Base-by-base conservation (phyloP, 805 yeast genomes). In the Cyberlindnera misumaiensis region DNA sequence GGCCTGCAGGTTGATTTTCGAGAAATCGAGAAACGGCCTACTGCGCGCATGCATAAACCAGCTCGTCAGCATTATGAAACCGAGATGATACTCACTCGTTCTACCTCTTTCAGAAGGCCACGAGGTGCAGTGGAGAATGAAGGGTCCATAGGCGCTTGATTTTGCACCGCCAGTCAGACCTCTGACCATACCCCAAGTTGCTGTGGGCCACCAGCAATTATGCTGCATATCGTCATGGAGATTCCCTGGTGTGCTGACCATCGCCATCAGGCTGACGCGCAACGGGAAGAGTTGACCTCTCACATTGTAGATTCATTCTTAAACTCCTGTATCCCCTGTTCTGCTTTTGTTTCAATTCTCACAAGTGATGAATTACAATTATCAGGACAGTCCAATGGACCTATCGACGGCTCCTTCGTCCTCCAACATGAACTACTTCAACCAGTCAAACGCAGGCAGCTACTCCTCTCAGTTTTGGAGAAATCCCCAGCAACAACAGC, bases 361-460 rank as follows among this genome's bases (percentile, higher is more conserved):
- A 22, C 29, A 6, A 11, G 5, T 12, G 7, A 13, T 27, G 28
- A 13, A 27, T 12, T 27, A 17, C 25, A n/a, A 24, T 13, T 30
- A 15, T 14, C 14, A 32, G 32, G 47, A 44, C 25, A 34, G 32
- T 5, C 43, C 43, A 1, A 15, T 47, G 29, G 47, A 41, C 28
- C 20, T 38, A 5, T 35, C 49, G 18, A 47, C 46, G 1, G 45
- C 47, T 3, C 48, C 49, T 4, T 38, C 52, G 1, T 43, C 47
- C 0, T 34, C 47, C 20, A 40, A 32, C 22, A 13, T 29, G 29
- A 37, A 37, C 22, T 39, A 32, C 33, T 37, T 20, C 31, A n/a
- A 20, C 4, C 40, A 43, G 30, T 13, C 18, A 15, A 4, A 10
- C 35, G 15, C 34, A 6, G 25, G 24, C 32, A 34, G 20, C 32